These are phyloP conservation scores for Nothophoma quercina DNA, from an alignment of 2,329 filamentous ascomycete genomes.

Conservation along the genomic window DNA sequence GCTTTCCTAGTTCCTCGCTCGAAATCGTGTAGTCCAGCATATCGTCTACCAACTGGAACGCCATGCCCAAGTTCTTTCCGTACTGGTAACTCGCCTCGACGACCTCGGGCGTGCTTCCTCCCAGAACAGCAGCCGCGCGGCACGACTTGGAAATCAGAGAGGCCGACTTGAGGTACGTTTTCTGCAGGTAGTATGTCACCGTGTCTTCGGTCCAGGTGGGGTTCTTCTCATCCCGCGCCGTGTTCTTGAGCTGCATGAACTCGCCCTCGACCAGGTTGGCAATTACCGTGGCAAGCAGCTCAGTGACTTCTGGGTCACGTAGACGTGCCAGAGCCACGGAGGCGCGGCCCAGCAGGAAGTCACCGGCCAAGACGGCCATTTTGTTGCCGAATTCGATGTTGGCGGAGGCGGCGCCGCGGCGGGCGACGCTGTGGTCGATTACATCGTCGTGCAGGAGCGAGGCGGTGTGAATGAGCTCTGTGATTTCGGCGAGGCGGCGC, in stretches of 20 bases:
- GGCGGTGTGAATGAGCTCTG: constrained; percentile 95
- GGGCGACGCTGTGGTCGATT: constrained; percentile 88
- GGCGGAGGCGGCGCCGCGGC: constrained; percentile 84
- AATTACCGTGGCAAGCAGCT: constrained; percentile 93
- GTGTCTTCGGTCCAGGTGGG: constrained; percentile 89
- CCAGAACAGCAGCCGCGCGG: constrained; percentile 85
- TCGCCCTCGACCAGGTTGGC: constrained; percentile 98
- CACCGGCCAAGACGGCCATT: constrained; percentile 97
- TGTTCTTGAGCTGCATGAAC: constrained; percentile 99
- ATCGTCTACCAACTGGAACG: constrained; percentile 97
- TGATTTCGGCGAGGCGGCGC: constrained; percentile 91
- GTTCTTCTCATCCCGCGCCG: constrained; percentile 82
- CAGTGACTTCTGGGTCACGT: constrained; percentile 91
- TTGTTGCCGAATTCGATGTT: constrained; percentile 98
- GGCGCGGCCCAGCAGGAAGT: constrained; percentile 90
- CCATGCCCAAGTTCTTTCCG: constrained; percentile 90
- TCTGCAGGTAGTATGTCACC: constrained; percentile 92
- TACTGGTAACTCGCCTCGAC: constrained; percentile 93
- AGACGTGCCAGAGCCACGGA: constrained; percentile 92
- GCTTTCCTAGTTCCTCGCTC: constrained; percentile 87
- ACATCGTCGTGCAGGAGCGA: constrained; percentile 98
- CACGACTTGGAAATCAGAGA: constrained; percentile 96
- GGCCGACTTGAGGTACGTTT: constrained; percentile 97
- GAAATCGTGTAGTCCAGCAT: constrained; percentile 95
- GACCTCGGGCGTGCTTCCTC: constrained; percentile 76